Percentiles rank a stretch among this genome's conserved stretches.
These are phyloP conservation scores for Aspergillus sp. DNA, from an alignment of 2,329 filamentous ascomycete species.

Conservation along the genomic window DNA sequence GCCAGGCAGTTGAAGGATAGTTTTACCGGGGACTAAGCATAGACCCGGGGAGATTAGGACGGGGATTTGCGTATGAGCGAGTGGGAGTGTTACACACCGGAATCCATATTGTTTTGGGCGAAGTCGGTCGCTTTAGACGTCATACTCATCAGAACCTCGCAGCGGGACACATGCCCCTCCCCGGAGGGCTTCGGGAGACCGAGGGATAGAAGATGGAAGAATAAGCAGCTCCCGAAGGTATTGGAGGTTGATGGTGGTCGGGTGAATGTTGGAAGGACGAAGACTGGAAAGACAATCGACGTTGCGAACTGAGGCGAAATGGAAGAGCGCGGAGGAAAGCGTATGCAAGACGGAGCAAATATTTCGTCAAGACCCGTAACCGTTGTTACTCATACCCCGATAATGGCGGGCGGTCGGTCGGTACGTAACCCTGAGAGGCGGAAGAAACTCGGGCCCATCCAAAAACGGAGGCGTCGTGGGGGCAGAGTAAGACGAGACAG, in stretches of 20 bases:
- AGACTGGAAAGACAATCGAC: background rate
- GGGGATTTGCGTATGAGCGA: slow-evolving; percentile 6
- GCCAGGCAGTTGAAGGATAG: slow-evolving; percentile 19
- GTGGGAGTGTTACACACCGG: slow-evolving; percentile 29
- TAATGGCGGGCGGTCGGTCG: slow-evolving; percentile 8
- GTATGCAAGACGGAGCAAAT: slow-evolving; percentile 30
- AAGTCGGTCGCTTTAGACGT: slow-evolving; percentile 35
- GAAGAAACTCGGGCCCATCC: slow-evolving; percentile 16
- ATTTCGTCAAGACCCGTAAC: slow-evolving; percentile 20
- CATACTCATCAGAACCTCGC: slow-evolving; percentile 30
- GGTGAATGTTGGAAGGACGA: background rate
- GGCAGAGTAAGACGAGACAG: background rate
- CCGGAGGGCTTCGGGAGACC: slow-evolving; percentile 8
- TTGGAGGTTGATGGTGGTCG: background rate
- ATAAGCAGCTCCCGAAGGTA: background rate
- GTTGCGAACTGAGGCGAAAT: background rate
- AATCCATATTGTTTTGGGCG: slow-evolving; percentile 25
- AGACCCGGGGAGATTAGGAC: slow-evolving; percentile 13
- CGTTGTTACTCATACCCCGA: slow-evolving; percentile 17
- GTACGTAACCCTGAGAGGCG: slow-evolving; percentile 7
- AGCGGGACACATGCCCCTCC: slow-evolving; percentile 37
- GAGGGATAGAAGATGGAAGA: background rate
- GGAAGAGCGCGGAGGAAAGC: slow-evolving; percentile 16
- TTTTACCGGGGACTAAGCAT: slow-evolving; percentile 14
- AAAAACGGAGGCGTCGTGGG: slow-evolving; percentile 1